phyloP scores from a whole-genome alignment of 1,284 basidiomycete species.

The Fereydounia khargensis region DNA sequence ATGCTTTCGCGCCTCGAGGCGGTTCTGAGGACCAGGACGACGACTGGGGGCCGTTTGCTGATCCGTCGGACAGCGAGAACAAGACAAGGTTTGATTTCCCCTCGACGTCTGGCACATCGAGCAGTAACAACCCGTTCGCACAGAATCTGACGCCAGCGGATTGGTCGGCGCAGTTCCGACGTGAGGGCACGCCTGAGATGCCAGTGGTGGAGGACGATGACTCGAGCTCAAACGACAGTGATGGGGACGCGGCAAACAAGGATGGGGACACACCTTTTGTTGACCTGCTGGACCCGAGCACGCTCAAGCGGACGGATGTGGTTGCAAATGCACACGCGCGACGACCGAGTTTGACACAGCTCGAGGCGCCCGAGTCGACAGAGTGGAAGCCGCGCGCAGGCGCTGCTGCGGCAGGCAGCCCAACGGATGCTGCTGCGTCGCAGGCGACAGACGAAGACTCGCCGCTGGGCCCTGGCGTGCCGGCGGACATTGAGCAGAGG shows the following conservation, averaged over 20 bases:
- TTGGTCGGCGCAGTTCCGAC: slow-evolving; percentile 51
- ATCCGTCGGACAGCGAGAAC: slow-evolving; percentile 10
- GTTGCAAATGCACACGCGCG: slow-evolving; percentile 28
- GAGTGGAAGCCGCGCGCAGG: not conserved
- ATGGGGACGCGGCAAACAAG: slow-evolving; percentile 15
- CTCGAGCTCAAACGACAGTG: slow-evolving; percentile 8
- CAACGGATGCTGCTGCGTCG: not conserved
- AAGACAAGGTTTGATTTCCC: slow-evolving; percentile 10
- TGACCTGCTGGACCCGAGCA: slow-evolving; percentile 23
- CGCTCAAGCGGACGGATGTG: slow-evolving; percentile 13
- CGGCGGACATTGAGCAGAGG: slow-evolving; percentile 16
- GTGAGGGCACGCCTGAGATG: slow-evolving; percentile 13
- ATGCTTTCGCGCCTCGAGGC: slow-evolving; percentile 21
- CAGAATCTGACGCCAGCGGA: slow-evolving; percentile 55
- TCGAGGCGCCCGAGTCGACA: slow-evolving; percentile 9
- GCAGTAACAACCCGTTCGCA: slow-evolving; percentile 22
- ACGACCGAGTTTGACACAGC: slow-evolving; percentile 28
- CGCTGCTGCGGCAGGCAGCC: not conserved
- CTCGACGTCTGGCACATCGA: slow-evolving; percentile 3
- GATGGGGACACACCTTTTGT: slow-evolving; percentile 14
- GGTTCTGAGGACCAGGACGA: slow-evolving; percentile 35
- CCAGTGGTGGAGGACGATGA: slow-evolving; percentile 23
- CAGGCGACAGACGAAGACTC: slow-evolving; percentile 22
- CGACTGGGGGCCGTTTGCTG: slow-evolving; percentile 56
- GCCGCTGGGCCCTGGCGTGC: slow-evolving; percentile 39